Percentiles rank a stretch among this genome's conserved stretches.
phyloP scores from a whole-genome alignment of 2,329 filamentous ascomycete species.

The Orbilia javanica region DNA sequence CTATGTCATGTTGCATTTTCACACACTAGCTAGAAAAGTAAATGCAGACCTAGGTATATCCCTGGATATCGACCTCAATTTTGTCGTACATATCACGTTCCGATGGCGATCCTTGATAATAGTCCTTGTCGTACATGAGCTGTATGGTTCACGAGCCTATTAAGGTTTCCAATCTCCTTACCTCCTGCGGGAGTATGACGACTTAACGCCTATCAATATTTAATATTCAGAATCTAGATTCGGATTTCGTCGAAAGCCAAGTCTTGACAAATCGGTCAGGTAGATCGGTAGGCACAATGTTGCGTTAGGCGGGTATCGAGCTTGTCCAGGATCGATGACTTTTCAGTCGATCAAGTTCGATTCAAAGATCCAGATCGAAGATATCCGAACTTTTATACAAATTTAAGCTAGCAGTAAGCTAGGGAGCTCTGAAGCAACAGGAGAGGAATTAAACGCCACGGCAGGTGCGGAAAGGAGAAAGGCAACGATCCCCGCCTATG shows the following conservation, averaged over 20 bases:
- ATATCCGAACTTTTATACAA: slow-evolving; percentile 11
- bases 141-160: neutral
- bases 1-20: neutral
- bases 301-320: neutral
- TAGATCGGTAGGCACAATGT: neutral
- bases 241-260: neutral
- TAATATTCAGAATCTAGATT: slow-evolving; percentile 1
- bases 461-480: neutral
- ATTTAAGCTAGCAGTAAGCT: neutral
- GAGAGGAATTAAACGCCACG: neutral
- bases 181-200: neutral
- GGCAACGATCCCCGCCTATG: neutral
- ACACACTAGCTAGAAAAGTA: neutral
- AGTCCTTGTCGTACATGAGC: too few species aligned
- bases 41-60: neutral
- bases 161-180: neutral
- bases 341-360: neutral
- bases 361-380: slow-evolving; percentile 12
- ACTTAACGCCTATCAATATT: neutral
- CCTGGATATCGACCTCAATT: neutral
- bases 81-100: neutral
- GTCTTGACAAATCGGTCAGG: neutral
- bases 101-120: neutral
- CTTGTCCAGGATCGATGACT: neutral
- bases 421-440: neutral